These are phyloP conservation scores for Fusarium newnesense DNA, from an alignment of 2,329 filamentous ascomycete species.

Conservation along the genomic window DNA sequence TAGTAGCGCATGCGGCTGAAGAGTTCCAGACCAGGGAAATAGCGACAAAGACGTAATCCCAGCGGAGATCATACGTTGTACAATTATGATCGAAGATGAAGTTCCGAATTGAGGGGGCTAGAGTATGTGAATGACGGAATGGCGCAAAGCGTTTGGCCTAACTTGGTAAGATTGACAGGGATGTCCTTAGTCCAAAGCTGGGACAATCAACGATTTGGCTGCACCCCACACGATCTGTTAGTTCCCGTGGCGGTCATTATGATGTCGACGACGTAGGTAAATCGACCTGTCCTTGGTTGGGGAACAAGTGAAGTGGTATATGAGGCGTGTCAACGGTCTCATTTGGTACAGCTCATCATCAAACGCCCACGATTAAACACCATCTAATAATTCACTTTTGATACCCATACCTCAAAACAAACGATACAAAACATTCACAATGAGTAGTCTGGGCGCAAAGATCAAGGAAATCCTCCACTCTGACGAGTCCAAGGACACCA, in stretches of 20 bases:
- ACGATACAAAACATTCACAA: not conserved
- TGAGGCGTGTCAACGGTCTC: not conserved
- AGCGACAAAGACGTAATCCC: slow-evolving; percentile 5
- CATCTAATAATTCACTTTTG: not conserved
- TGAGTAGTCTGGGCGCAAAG: slow-evolving; percentile 22
- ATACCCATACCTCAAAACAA: not conserved
- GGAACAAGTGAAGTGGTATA: not conserved
- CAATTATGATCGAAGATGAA: not conserved
- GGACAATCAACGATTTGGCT: slow-evolving; percentile 14
- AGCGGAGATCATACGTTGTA: slow-evolving; percentile 5
- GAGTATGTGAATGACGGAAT: slow-evolving; percentile 26
- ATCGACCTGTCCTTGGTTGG: slow-evolving; percentile 6
- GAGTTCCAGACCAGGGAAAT: slow-evolving; percentile 9
- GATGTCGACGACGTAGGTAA: slow-evolving; percentile 27
- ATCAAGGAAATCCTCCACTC: slow-evolving; percentile 25
- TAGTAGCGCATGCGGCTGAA: not conserved
- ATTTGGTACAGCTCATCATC: not conserved
- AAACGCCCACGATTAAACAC: not conserved
- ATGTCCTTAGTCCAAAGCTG: slow-evolving; percentile 1
- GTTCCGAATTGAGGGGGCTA: not conserved
- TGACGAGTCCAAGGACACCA: slow-evolving; percentile 5
- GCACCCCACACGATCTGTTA: slow-evolving; percentile 24
- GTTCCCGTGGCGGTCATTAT: slow-evolving; percentile 26
- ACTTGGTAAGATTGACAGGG: slow-evolving; percentile 21
- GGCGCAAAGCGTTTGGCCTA: slow-evolving; percentile 18